phyloP scores from a whole-genome alignment of 2,329 filamentous ascomycete genomes.

The Trichoderma koningiopsis region DNA sequence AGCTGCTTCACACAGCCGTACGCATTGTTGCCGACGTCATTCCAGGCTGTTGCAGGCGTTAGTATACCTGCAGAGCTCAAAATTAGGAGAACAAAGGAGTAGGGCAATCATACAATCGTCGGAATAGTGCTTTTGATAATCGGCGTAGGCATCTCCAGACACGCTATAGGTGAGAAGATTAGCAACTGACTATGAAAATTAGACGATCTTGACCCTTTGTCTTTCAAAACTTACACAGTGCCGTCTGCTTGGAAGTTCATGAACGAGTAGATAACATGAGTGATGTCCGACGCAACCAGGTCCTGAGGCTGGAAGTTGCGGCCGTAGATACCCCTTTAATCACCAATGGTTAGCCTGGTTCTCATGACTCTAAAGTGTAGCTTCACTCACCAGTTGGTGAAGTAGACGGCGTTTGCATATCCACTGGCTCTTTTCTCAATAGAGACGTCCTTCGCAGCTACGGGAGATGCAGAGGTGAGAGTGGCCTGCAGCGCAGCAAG shows the following conservation, averaged over 20 bases:
- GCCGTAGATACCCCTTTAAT: constrained; percentile 68
- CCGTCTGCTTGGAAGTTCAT: constrained; percentile 73
- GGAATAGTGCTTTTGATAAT: constrained; percentile 72
- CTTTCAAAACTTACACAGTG: constrained; percentile 59
- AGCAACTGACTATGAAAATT: not conserved
- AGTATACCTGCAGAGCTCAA: not conserved
- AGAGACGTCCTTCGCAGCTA: not conserved
- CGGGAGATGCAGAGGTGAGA: constrained; percentile 31
- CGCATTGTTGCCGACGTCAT: constrained; percentile 67
- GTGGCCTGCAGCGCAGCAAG: constrained; percentile 34
- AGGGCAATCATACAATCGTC: constrained; percentile 57
- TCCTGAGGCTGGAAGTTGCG: constrained; percentile 72
- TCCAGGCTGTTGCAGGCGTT: constrained; percentile 49
- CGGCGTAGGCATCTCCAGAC: constrained; percentile 69
- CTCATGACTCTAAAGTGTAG: not conserved
- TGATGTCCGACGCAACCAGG: constrained; percentile 69
- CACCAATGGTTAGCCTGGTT: not conserved
- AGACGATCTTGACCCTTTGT: not conserved
- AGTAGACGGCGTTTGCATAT: constrained; percentile 47
- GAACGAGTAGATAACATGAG: constrained; percentile 80
- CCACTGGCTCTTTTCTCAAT: constrained; percentile 32
- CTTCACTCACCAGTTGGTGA: constrained; percentile 51
- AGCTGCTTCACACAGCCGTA: constrained; percentile 84
- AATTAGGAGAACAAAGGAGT: not conserved
- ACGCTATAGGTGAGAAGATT: constrained; percentile 42